These are phyloP conservation scores for Lyophyllum shimeji DNA, from an alignment of 768 basidiomycete genomes.

Conservation along the genomic window DNA sequence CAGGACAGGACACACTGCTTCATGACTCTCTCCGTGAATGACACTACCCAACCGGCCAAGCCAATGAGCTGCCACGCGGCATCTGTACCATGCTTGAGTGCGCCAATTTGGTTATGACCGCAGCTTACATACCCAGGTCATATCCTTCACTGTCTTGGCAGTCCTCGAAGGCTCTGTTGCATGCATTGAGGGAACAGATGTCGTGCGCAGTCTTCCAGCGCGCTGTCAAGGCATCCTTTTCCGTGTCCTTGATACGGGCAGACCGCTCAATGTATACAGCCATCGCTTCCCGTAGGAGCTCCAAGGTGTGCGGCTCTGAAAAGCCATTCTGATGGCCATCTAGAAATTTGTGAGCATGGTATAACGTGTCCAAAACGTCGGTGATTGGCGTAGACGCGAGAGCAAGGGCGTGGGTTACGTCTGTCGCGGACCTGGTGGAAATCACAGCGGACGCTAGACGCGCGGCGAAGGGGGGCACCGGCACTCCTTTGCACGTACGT, in stretches of 20 bases:
- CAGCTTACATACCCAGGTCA: conserved; percentile 50
- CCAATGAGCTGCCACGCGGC: conserved; percentile 73
- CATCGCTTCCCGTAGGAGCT: conserved; percentile 41
- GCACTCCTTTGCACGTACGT: conserved; percentile 7
- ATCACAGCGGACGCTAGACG: conserved; percentile 43
- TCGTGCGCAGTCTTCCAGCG: conserved; percentile 68
- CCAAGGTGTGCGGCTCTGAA: conserved; percentile 38
- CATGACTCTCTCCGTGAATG: conserved; percentile 60
- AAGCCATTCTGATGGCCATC: conserved; percentile 42
- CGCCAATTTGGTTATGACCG: not conserved
- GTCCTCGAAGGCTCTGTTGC: conserved; percentile 63
- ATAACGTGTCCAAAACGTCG: conserved; percentile 47
- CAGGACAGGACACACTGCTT: conserved; percentile 48
- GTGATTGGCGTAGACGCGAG: conserved; percentile 36
- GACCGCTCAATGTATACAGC: conserved; percentile 47
- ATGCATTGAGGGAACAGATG: conserved; percentile 61
- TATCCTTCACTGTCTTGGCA: conserved; percentile 61
- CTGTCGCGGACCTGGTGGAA: conserved; percentile 52
- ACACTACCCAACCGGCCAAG: conserved; percentile 59
- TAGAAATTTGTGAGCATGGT: conserved; percentile 43
- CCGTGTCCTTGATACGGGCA: conserved; percentile 14
- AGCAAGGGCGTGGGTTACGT: conserved; percentile 58
- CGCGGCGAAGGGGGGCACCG: conserved; percentile 25
- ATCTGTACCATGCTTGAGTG: conserved; percentile 37
- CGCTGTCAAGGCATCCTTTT: conserved; percentile 34